phyloP scores from a whole-genome alignment of 2,329 filamentous ascomycete species.

The Aspergillus brasiliensis region DNA sequence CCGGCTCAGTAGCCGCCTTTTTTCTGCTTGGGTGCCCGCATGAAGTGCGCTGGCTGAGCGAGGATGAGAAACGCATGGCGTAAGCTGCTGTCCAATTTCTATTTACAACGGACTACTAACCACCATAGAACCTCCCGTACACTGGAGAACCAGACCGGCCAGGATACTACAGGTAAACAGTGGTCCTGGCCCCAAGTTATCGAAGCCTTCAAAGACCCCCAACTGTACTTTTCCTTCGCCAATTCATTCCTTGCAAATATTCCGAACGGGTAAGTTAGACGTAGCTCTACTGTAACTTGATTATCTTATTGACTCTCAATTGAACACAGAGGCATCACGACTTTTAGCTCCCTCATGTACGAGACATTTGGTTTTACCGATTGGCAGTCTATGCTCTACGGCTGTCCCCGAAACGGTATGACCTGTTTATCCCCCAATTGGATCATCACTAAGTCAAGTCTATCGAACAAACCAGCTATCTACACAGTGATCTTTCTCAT shows the following conservation, averaged over 20 bases:
- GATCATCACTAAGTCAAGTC: background rate
- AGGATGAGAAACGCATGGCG: slow-evolving; percentile 2
- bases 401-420: background rate
- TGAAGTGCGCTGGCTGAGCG: slow-evolving; percentile 1
- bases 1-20: background rate
- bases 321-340: background rate
- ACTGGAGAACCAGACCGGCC: background rate
- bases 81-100: background rate
- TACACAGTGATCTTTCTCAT: background rate
- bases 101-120: background rate
- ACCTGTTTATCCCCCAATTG: background rate
- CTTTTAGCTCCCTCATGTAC: background rate
- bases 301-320: background rate
- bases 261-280: background rate
- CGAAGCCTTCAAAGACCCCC: background rate
- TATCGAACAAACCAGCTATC: background rate
- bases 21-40: slow-evolving; percentile 2
- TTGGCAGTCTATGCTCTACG: slow-evolving; percentile 1
- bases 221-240: background rate
- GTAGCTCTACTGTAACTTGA: background rate
- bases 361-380: background rate
- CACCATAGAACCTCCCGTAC: background rate
- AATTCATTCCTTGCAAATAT: background rate
- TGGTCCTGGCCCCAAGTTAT: slow-evolving; percentile 2
- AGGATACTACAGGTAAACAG: background rate